phyloP scores from a whole-genome alignment of 371 early-diverging fungal species.

The Apophysomyces elegans region DNA sequence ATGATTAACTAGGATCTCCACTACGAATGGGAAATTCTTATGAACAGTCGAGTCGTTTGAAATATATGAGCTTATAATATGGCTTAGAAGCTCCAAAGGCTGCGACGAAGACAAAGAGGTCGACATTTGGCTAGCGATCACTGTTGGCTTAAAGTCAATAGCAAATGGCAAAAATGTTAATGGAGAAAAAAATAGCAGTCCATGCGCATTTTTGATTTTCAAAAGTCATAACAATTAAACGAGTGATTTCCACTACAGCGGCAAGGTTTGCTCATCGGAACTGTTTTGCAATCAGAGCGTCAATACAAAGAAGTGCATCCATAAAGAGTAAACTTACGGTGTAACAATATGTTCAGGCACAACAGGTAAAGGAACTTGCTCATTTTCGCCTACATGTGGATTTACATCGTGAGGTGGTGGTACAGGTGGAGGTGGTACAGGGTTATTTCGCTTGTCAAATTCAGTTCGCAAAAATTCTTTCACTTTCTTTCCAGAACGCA shows the following conservation, averaged over 20 bases:
- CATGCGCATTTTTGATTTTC: too few species aligned
- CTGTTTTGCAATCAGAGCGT: not conserved
- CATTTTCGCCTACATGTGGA: not conserved
- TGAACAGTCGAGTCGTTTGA: conserved; percentile 28
- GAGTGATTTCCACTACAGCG: not conserved
- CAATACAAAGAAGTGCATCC: not conserved
- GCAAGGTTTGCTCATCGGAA: conserved; percentile 10
- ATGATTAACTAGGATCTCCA: conserved; percentile 51
- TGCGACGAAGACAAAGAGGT: conserved; percentile 15
- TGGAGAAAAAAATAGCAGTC: too few species aligned
- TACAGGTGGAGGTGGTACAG: conserved; percentile 3
- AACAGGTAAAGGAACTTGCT: conserved; percentile 4
- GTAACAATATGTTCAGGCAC: conserved; percentile 14
- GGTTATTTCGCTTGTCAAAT: conserved; percentile 24
- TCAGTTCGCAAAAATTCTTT: conserved; percentile 34
- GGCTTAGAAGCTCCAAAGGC: conserved; percentile 18
- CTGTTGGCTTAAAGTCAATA: not conserved
- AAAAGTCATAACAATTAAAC: not conserved
- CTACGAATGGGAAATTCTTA: conserved; percentile 46
- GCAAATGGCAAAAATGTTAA: not conserved
- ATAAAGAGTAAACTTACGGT: conserved; percentile 1
- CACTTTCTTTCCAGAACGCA: conserved; percentile 37
- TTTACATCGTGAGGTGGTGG: conserved; percentile 2
- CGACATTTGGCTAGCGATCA: not conserved
- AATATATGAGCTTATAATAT: conserved; percentile 29